A percentile compares a stretch with the other conserved stretches of the same genome.
Conservation (phyloP, 2,329 filamentous ascomycete genomes). For the Coniochaeta ligniaria region DNA sequence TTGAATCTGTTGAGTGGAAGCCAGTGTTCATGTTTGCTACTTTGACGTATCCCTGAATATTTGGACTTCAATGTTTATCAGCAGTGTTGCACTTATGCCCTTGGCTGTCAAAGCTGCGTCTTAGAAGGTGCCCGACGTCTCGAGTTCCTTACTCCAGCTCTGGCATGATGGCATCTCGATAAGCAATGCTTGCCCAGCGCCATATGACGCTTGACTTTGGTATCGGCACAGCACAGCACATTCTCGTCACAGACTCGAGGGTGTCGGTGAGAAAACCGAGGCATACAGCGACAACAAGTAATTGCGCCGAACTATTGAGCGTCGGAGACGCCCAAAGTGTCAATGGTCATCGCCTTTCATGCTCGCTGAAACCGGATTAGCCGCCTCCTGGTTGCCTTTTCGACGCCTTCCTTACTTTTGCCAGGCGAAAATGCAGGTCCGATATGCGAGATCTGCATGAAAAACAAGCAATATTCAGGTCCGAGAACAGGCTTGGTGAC, state of each 20-base stretch:
- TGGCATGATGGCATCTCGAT: not conserved
- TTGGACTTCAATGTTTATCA: no score
- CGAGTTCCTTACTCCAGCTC: not conserved
- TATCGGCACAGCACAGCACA: not conserved
- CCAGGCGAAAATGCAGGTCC: not conserved
- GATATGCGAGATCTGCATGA: not conserved
- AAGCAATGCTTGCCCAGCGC: not conserved
- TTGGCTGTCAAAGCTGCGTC: not conserved
- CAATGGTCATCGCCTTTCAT: not conserved
- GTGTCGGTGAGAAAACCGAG: not conserved
- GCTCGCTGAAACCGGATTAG: not conserved
- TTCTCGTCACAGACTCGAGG: not conserved
- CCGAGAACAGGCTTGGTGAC: not conserved
- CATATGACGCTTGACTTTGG: not conserved
- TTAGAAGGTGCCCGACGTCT: not conserved
- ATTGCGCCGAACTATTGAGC: not conserved
- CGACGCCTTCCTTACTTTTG: not conserved
- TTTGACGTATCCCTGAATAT: no score
- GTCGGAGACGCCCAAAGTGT: not conserved
- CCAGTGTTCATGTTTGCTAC: no score
- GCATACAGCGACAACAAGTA: not conserved
- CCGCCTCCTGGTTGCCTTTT: not conserved
- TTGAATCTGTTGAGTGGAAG: no score
- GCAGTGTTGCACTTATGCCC: not conserved
- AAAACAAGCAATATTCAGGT: not conserved